phyloP scores from a whole-genome alignment of 2,329 filamentous ascomycete species.

The Chaetomiaceae sp. region DNA sequence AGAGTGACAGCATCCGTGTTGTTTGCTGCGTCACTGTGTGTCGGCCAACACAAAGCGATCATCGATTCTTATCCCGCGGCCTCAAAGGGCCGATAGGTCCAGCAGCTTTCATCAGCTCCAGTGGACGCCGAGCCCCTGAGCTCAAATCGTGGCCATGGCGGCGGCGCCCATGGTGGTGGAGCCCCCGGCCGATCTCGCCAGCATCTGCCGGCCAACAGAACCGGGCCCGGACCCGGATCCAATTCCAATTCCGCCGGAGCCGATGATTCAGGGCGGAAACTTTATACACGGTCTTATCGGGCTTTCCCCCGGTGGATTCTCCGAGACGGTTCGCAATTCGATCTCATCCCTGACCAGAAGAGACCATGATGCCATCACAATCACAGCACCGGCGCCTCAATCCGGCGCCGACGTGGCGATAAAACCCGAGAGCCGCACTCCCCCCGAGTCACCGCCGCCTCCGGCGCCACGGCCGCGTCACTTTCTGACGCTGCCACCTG shows the following conservation, averaged over 20 bases:
- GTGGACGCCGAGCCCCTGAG: background rate
- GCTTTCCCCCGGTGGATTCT: conserved; percentile 11
- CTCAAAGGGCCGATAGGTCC: too few species aligned
- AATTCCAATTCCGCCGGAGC: background rate
- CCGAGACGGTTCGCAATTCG: conserved; percentile 15
- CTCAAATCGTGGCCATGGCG: background rate
- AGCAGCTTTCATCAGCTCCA: background rate
- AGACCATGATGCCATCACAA: background rate
- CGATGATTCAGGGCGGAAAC: background rate
- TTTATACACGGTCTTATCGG: conserved; percentile 19
- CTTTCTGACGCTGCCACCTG: conserved; percentile 38
- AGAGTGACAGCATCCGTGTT: too few species aligned
- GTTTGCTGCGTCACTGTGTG: too few species aligned
- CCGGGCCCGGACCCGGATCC: background rate
- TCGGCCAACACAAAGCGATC: too few species aligned
- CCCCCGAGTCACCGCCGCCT: background rate
- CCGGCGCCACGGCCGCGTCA: conserved; percentile 5
- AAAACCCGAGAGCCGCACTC: background rate
- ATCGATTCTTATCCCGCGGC: too few species aligned
- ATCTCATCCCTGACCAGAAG: conserved; percentile 9
- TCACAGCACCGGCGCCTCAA: background rate
- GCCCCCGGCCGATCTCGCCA: background rate
- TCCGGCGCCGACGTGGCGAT: background rate
- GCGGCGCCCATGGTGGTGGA: background rate
- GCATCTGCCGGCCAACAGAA: background rate